Percentiles rank a stretch among this genome's conserved stretches.
phyloP scores from a whole-genome alignment of 148 eudicot genomes.

The Fagopyrum tataricum region DNA sequence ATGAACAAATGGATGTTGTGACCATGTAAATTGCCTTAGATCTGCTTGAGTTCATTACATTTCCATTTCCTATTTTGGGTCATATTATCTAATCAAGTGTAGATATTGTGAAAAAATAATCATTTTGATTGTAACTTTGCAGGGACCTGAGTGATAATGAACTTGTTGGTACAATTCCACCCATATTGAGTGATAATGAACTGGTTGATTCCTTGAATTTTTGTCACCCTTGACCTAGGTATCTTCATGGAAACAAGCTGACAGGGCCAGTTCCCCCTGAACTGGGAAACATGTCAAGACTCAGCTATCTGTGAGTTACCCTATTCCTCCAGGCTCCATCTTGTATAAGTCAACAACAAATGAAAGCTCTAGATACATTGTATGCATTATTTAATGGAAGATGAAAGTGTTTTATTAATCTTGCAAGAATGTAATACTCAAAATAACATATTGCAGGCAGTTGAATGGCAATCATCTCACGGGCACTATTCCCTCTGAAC shows the following conservation, averaged over 20 bases:
- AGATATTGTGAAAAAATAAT: not conserved
- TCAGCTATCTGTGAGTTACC: conserved; percentile 54
- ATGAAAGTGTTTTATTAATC: not conserved
- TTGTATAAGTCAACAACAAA: not conserved
- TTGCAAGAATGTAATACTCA: not conserved
- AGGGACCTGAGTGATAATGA: conserved; percentile 70
- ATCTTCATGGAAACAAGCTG: conserved; percentile 65
- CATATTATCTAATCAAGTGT: not conserved
- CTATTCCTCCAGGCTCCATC: not conserved
- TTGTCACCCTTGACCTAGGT: conserved; percentile 24
- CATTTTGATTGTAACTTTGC: not conserved
- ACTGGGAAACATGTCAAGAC: conserved; percentile 70
- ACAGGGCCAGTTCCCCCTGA: conserved; percentile 63
- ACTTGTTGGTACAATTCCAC: conserved; percentile 62
- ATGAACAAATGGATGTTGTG: conserved; percentile 91
- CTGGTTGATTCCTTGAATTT: not conserved
- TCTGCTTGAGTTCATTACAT: not conserved
- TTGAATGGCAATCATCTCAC: no score
- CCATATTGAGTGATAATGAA: conserved; percentile 41
- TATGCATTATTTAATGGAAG: not conserved
- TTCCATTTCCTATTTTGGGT: not conserved
- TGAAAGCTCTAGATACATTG: no score
- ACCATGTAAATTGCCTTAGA: conserved; percentile 39
- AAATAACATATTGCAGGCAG: no score
- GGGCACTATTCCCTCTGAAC: no score